phyloP scores from a whole-genome alignment of 1,139 yeast species.

The Yamadazyma buinensis region DNA sequence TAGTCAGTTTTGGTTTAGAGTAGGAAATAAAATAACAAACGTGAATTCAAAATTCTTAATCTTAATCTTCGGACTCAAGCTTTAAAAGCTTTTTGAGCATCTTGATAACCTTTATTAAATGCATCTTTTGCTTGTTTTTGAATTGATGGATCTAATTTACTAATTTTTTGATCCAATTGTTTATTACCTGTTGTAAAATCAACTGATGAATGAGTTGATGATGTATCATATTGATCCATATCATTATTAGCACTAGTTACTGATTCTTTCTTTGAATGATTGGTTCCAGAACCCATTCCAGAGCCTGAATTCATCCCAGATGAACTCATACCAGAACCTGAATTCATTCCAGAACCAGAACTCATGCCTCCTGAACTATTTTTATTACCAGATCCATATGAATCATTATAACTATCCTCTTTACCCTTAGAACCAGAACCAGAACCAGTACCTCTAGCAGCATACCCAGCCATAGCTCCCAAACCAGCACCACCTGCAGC shows the following conservation, averaged over 20 bases:
- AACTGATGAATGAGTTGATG: constrained; percentile 6
- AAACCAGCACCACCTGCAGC: constrained; percentile 13
- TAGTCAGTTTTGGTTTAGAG: too few relatives aligned
- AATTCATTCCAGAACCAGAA: not conserved
- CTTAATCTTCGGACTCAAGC: constrained; percentile 6
- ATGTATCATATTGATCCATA: constrained; percentile 5
- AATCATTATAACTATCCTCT: not conserved
- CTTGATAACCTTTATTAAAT: constrained; percentile 34
- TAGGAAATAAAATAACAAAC: not conserved
- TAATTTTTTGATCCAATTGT: constrained; percentile 30
- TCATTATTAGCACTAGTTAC: constrained; percentile 4
- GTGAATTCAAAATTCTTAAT: constrained; percentile 1
- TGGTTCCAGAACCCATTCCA: constrained; percentile 1
- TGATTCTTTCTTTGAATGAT: constrained; percentile 8
- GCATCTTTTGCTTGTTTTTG: constrained; percentile 39
- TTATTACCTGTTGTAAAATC: constrained; percentile 33
- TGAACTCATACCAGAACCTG: constrained; percentile 1
- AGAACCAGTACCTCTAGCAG: constrained; percentile 1
- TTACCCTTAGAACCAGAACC: constrained; percentile 3
- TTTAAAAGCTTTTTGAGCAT: constrained; percentile 28
- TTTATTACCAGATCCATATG: not conserved
- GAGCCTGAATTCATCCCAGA: constrained; percentile 3
- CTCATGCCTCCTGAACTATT: not conserved
- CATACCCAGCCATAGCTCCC: constrained; percentile 13
- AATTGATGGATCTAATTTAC: constrained; percentile 29